Percentiles rank a stretch among this genome's conserved stretches.
phyloP scores from a whole-genome alignment of 2,329 filamentous ascomycete genomes.

The Aspergillus unguis region DNA sequence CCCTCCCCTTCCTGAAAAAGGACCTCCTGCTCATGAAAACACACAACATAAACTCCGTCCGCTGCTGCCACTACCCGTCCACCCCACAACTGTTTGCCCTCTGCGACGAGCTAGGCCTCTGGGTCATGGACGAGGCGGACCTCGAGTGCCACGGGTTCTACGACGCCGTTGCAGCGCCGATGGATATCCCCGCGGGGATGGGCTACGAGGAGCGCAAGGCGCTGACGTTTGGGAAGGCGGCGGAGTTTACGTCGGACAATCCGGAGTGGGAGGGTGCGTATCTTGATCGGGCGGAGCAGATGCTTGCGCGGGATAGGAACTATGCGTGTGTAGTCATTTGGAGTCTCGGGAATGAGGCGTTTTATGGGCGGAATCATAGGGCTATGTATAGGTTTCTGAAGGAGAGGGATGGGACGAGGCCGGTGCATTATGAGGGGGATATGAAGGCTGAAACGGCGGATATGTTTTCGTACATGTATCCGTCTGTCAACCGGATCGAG shows the following conservation, averaged over 20 bases:
- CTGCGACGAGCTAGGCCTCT: constrained; percentile 36
- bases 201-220: constrained; percentile 57
- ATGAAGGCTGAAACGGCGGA: constrained; percentile 58
- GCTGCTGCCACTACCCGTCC: constrained; percentile 64
- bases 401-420: constrained; percentile 54
- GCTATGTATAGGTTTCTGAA: constrained; percentile 66
- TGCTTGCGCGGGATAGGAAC: constrained; percentile 68
- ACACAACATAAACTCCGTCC: constrained; percentile 67
- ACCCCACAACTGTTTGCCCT: constrained; percentile 33
- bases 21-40: constrained; percentile 67
- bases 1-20: constrained; percentile 58
- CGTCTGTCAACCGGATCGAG: constrained; percentile 52
- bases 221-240: constrained; percentile 39
- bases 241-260: constrained; percentile 31
- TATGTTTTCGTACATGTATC: constrained; percentile 68
- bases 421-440: constrained; percentile 67
- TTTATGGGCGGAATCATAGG: constrained; percentile 65
- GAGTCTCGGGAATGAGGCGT: constrained; percentile 71
- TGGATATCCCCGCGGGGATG: constrained; percentile 54
- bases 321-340: constrained; percentile 69
- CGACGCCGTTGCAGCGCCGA: constrained; percentile 43
- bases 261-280: constrained; percentile 51
- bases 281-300: constrained; percentile 62
- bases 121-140: constrained; percentile 38
- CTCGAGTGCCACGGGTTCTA: constrained; percentile 38